Percentiles rank a stretch among this genome's conserved stretches.
Conservation (phyloP, 176 grass and related monocot species). For the Miscanthus lutarioriparius region DNA sequence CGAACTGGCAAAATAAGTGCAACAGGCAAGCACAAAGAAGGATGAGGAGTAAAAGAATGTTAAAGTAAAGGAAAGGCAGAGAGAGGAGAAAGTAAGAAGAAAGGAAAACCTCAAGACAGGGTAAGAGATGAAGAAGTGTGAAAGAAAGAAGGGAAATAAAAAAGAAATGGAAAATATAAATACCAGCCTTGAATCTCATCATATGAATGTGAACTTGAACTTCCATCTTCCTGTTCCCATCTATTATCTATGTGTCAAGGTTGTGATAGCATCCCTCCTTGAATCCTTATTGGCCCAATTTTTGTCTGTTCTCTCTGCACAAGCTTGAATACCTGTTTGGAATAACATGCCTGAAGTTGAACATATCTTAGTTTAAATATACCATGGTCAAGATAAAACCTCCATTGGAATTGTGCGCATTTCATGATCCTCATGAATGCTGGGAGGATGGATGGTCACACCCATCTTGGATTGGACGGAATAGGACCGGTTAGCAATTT, state of each 20-base stretch:
- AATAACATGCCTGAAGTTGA: neutral
- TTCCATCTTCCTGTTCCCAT: neutral
- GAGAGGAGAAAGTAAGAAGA: neutral
- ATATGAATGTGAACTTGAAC: neutral
- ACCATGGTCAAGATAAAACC: neutral
- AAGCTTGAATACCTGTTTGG: neutral
- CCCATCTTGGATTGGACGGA: neutral
- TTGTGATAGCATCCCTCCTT: neutral
- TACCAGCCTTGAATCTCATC: neutral
- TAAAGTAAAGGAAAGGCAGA: neutral
- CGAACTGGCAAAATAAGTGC: neutral
- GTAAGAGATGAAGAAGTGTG: neutral
- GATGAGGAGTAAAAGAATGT: neutral
- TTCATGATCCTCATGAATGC: neutral
- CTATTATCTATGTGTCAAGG: neutral
- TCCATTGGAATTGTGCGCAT: neutral
- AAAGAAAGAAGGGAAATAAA: neutral
- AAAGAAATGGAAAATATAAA: neutral
- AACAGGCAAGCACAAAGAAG: neutral
- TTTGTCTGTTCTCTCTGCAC: neutral
- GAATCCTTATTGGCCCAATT: neutral
- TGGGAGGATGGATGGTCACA: neutral
- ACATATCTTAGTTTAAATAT: constrained; percentile 1
- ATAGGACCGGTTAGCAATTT: neutral
- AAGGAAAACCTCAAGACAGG: neutral